These are phyloP conservation scores for Dactylis glomerata DNA, from an alignment of 176 grass and related monocot genomes.

Conservation along the genomic window DNA sequence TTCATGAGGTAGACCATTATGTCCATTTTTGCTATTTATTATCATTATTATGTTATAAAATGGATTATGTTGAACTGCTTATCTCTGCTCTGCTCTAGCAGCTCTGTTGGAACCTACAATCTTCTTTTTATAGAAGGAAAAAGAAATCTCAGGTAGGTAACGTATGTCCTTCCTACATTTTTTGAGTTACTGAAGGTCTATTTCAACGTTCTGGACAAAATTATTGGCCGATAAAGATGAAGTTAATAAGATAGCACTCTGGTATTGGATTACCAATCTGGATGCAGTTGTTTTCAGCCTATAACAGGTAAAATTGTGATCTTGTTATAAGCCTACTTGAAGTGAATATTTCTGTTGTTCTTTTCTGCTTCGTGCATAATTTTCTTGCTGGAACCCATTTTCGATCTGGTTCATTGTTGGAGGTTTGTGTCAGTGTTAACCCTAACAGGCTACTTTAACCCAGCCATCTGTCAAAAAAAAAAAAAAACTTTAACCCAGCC, in stretches of 20 bases:
- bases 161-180: constrained; percentile 24
- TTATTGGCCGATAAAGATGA: constrained; percentile 51
- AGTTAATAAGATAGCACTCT: constrained; percentile 40
- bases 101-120: constrained; percentile 65
- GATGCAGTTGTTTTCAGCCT: constrained; percentile 51
- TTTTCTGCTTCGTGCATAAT: not conserved
- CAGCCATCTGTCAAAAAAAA: not conserved
- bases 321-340: not conserved
- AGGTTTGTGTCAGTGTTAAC: not conserved
- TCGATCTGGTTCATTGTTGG: constrained; percentile 9
- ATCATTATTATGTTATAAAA: constrained; percentile 26
- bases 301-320: constrained; percentile 54
- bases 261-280: constrained; percentile 41
- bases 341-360: constrained; percentile 26
- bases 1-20: constrained; percentile 83
- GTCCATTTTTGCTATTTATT: constrained; percentile 43
- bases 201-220: constrained; percentile 29
- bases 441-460: not conserved
- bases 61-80: constrained; percentile 60
- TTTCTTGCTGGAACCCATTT: not conserved
- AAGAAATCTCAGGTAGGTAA: constrained; percentile 82
- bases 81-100: constrained; percentile 72
- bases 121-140: constrained; percentile 70
- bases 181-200: constrained; percentile 34
- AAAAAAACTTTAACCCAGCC: not conserved